A percentile compares a stretch with the other conserved stretches of the same genome.
Evolutionary conservation across 2,329 filamentous ascomycete species (phyloP).

Genomic region (Botrytis squamosa): DNA sequence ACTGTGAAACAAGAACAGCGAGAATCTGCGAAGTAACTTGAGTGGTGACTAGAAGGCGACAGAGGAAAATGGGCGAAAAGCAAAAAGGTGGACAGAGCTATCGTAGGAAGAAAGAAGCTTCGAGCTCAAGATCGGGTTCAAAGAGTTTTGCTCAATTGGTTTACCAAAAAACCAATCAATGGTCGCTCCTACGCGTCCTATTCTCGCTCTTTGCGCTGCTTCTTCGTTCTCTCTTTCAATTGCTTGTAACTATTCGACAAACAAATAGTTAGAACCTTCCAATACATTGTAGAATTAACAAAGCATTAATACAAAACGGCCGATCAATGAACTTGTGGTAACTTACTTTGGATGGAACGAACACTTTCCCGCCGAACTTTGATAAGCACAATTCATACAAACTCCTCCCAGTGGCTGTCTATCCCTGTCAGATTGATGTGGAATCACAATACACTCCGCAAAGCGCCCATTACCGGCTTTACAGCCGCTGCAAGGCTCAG

Average conservation of each 20-base stretch:
- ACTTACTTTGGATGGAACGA: background rate
- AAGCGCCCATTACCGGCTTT: background rate
- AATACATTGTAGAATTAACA: background rate
- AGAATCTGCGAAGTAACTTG: background rate
- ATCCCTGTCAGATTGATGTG: no score
- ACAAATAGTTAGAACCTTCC: background rate
- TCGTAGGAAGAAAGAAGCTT: no score
- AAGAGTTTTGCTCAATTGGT: background rate
- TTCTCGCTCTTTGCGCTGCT: background rate
- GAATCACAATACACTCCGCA: background rate
- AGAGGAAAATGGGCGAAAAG: background rate
- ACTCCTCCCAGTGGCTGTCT: background rate
- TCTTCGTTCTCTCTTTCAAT: fast-evolving
- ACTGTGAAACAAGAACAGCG: no score
- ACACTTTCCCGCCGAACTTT: background rate
- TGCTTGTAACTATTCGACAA: background rate
- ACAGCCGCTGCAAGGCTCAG: background rate
- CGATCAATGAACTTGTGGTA: background rate
- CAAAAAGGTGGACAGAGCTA: no score
- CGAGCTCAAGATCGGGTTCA: background rate
- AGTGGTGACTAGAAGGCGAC: background rate
- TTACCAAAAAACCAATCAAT: background rate
- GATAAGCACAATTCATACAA: background rate
- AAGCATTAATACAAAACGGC: no score
- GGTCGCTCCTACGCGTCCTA: background rate